These are phyloP conservation scores for Botrytis pseudocinerea DNA, from an alignment of 2,329 filamentous ascomycete genomes.

Conservation along the genomic window DNA sequence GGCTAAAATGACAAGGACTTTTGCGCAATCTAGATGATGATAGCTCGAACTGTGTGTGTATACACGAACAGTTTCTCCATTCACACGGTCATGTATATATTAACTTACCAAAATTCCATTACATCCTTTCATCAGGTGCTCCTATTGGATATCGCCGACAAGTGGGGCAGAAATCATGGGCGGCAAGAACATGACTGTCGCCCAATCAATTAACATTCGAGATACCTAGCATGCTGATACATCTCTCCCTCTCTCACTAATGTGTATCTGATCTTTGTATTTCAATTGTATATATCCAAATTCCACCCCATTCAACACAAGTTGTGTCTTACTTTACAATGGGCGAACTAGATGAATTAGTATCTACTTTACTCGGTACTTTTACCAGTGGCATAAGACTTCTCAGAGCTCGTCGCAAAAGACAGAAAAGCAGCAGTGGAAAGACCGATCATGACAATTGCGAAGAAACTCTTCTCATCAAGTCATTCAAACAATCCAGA, in stretches of 20 bases:
- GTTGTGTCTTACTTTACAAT: slow-evolving; percentile 32
- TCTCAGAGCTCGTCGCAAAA: slow-evolving; percentile 45
- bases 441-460: background rate
- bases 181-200: slow-evolving; percentile 11
- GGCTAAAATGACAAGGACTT: background rate
- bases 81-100: background rate
- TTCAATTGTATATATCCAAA: background rate
- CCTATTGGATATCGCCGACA: slow-evolving; percentile 6
- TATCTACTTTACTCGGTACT: slow-evolving; percentile 49
- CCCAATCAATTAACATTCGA: background rate
- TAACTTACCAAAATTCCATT: background rate
- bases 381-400: slow-evolving; percentile 44
- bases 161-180: slow-evolving; percentile 10
- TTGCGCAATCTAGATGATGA: background rate
- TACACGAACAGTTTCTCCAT: background rate
- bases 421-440: slow-evolving; percentile 23
- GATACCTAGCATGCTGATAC: background rate
- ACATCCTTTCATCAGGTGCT: background rate
- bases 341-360: slow-evolving; percentile 48
- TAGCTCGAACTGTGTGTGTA: background rate
- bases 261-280: background rate
- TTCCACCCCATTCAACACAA: background rate
- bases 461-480: slow-evolving; percentile 43
- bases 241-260: background rate
- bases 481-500: slow-evolving; percentile 36